Evolutionary conservation across 805 yeast species (phyloP), one percentile per base, ranked within the genome.

Genomic region (Wickerhamiella shivajii): DNA sequence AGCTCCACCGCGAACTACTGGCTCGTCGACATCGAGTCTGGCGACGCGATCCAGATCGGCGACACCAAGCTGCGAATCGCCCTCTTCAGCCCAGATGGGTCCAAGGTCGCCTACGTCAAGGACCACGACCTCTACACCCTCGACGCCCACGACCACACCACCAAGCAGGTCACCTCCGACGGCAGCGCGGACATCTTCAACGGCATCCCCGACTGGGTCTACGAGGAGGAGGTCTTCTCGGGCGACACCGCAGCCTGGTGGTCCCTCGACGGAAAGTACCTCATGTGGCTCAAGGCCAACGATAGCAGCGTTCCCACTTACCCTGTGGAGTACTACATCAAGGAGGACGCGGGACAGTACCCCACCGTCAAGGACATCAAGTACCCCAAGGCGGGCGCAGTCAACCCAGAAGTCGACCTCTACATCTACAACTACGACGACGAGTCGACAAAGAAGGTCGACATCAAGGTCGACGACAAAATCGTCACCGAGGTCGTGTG

Each of bases 141-240:
- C 44, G 29, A 33, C 4, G 27, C 50, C 40, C 37, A 42, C 22
- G 13, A 40, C 33, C 48, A 24, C 40, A 51, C 13, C 42, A 45
- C 58, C 0, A 56, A 46, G 4, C 74, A 71, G 41, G 56, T 79
- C 10, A 78, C 95, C 0, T 39, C 40, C 25, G 90, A 78, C 47
- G 93, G 93, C 11, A 72, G 74, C 21, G 64, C 61, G 1, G 64
- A 70, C 41, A 61, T 80, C 6, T 81, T 83, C 56, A 77, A 84
- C 50, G 95, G 94, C 2, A 74, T 75, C 40, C 92, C 94, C 0
- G 94, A 83, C 50, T 83, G 95, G 95, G 92, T 81, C 6, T 83
- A 83, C 45, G 95, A 84, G 49, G 95, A 83, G 44, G 95, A 83
- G 53, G 90, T 83, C 1, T 65, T 78, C 34, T 71, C 69, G 22